phyloP scores from a whole-genome alignment of 805 yeast genomes.

The Sugiyamaella americana region DNA sequence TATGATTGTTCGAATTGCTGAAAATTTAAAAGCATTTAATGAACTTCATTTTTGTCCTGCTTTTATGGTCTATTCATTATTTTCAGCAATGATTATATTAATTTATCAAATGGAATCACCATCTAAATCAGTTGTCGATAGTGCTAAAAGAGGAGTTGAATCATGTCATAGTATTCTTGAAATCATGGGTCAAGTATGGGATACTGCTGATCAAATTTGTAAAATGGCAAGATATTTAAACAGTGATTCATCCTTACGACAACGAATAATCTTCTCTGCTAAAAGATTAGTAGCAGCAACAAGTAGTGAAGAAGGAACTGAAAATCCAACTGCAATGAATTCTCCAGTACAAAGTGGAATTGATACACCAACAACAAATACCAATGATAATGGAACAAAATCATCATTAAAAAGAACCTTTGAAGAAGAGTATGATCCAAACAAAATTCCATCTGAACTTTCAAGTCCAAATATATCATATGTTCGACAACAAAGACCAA shows the following conservation, averaged over 20 bases:
- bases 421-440: constrained; percentile 1
- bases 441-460: background rate
- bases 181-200: constrained; percentile 45
- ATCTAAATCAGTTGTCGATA: constrained; percentile 32
- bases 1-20: constrained; percentile 59
- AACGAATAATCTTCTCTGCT: constrained; percentile 18
- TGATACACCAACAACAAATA: background rate
- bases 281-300: constrained; percentile 6
- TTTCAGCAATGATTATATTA: constrained; percentile 63
- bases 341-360: background rate
- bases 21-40: constrained; percentile 45
- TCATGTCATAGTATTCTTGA: constrained; percentile 34
- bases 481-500: constrained; percentile 1
- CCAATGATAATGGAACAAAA: background rate
- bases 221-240: constrained; percentile 42
- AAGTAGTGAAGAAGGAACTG: background rate
- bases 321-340: background rate
- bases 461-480: background rate
- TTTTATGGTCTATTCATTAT: constrained; percentile 51
- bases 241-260: constrained; percentile 21
- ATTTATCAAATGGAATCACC: constrained; percentile 55
- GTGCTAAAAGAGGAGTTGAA: constrained; percentile 34
- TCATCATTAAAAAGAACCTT: constrained; percentile 4
- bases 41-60: constrained; percentile 51
- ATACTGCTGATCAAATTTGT: constrained; percentile 47